phyloP scores from a whole-genome alignment of 2,329 filamentous ascomycete genomes.

The Chrysoporthe puriensis region DNA sequence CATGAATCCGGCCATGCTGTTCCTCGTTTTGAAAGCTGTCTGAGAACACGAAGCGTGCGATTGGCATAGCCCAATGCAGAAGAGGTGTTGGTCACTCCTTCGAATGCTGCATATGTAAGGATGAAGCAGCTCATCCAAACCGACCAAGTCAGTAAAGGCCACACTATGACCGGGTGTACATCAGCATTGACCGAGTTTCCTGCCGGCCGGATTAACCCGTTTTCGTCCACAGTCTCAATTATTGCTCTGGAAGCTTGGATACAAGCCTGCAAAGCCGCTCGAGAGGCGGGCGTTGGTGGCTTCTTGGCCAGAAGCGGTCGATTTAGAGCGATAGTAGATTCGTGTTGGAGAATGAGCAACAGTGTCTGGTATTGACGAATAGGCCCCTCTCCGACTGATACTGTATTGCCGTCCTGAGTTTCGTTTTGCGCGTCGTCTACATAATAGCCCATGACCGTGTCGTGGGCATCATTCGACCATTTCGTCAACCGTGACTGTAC shows the following conservation, averaged over 20 bases:
- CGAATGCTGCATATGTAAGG: slow-evolving; percentile 30
- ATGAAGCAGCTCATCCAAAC: slow-evolving; percentile 33
- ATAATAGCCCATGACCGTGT: slow-evolving; percentile 14
- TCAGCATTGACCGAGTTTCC: not conserved
- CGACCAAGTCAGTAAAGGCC: slow-evolving; percentile 32
- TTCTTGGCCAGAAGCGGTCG: slow-evolving; percentile 31
- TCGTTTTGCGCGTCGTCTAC: slow-evolving; percentile 17
- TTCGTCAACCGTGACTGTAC: slow-evolving; percentile 29
- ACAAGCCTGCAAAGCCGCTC: slow-evolving; percentile 31
- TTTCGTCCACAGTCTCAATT: slow-evolving; percentile 26
- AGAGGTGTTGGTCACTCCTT: slow-evolving; percentile 28
- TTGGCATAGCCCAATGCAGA: slow-evolving; percentile 30
- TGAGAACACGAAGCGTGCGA: slow-evolving; percentile 27
- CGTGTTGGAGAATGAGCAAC: slow-evolving; percentile 29
- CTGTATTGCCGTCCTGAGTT: not conserved
- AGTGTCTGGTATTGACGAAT: slow-evolving; percentile 22
- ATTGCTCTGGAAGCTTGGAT: slow-evolving; percentile 31
- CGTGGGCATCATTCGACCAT: slow-evolving; percentile 30
- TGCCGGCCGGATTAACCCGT: not conserved
- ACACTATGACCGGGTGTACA: slow-evolving; percentile 23
- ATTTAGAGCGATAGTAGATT: slow-evolving; percentile 31
- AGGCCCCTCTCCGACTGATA: not conserved
- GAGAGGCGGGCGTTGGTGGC: slow-evolving; percentile 28
- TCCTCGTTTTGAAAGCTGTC: slow-evolving; percentile 27
- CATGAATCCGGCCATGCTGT: slow-evolving; percentile 31